These are phyloP conservation scores for Naganishia kalamii DNA, from an alignment of 768 basidiomycete genomes.

Conservation along the genomic window DNA sequence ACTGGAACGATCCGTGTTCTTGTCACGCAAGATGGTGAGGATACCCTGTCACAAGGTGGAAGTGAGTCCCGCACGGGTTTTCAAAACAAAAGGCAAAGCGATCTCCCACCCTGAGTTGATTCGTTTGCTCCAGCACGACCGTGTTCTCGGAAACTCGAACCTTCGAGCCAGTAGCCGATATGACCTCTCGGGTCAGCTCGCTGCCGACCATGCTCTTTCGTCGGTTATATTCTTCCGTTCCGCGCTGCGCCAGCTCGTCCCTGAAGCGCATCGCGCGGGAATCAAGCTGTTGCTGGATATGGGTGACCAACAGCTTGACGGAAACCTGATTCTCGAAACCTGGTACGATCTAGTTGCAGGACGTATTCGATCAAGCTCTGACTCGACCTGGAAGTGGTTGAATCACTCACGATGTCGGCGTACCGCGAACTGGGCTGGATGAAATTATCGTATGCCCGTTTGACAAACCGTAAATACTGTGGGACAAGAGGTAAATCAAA, in stretches of 20 bases:
- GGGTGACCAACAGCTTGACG: constrained; percentile 86
- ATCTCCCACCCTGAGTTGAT: constrained; percentile 64
- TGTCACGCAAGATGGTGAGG: constrained; percentile 74
- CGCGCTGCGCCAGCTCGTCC: constrained; percentile 55
- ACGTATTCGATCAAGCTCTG: neutral
- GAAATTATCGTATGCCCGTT: constrained; percentile 89
- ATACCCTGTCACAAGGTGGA: constrained; percentile 59
- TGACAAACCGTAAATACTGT: constrained; percentile 82
- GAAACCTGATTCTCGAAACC: constrained; percentile 83
- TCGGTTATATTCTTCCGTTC: constrained; percentile 20
- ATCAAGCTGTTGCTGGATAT: constrained; percentile 74
- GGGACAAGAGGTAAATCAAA: neutral
- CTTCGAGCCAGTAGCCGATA: neutral
- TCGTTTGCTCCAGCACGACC: constrained; percentile 63
- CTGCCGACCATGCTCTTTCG: constrained; percentile 30
- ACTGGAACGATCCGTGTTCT: constrained; percentile 65
- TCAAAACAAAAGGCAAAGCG: no score
- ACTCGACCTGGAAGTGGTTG: neutral
- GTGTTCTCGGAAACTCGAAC: constrained; percentile 2
- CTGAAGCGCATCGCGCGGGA: constrained; percentile 70
- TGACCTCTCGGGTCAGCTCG: neutral
- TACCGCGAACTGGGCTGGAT: constrained; percentile 77
- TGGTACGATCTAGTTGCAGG: constrained; percentile 73
- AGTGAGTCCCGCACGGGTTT: constrained; percentile 1
- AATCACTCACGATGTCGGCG: constrained; percentile 62